Evolutionary conservation across 371 early-diverging fungal genomes (phyloP).

Genomic region (Mucor velutinosus): DNA sequence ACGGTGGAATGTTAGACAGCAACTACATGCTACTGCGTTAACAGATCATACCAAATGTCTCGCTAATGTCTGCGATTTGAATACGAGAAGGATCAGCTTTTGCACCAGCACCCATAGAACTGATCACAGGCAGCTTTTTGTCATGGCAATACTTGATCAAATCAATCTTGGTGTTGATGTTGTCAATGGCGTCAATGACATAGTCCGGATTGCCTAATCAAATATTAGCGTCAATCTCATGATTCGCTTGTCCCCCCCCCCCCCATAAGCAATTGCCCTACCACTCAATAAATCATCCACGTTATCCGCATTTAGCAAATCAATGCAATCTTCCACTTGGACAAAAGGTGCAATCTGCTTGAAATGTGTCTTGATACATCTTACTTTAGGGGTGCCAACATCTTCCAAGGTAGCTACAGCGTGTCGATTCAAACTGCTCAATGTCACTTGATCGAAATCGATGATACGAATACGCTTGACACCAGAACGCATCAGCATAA

Average conservation of each 20-base stretch:
- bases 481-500: slow-evolving; percentile 90
- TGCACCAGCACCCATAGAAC: slow-evolving; percentile 95
- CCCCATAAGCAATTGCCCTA: neutral
- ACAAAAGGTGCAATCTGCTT: slow-evolving; percentile 77
- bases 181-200: slow-evolving; percentile 93
- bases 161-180: slow-evolving; percentile 90
- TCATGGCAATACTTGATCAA: slow-evolving; percentile 85
- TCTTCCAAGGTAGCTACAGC: slow-evolving; percentile 87
- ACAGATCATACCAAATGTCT: slow-evolving; percentile 71
- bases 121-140: slow-evolving; percentile 72
- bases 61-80: slow-evolving; percentile 93
- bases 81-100: slow-evolving; percentile 93
- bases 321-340: slow-evolving; percentile 74
- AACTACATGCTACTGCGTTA: neutral
- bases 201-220: slow-evolving; percentile 65
- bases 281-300: slow-evolving; percentile 77
- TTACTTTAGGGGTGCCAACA: slow-evolving; percentile 90
- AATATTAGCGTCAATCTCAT: neutral
- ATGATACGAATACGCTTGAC: slow-evolving; percentile 86
- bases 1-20: neutral
- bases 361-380: slow-evolving; percentile 74
- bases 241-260: neutral
- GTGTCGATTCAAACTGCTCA: slow-evolving; percentile 90
- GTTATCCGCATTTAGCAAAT: slow-evolving; percentile 71
- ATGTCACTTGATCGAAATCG: slow-evolving; percentile 95